Conservation (phyloP, 169 alveolate genomes). For the Besnoitia besnoiti region DNA sequence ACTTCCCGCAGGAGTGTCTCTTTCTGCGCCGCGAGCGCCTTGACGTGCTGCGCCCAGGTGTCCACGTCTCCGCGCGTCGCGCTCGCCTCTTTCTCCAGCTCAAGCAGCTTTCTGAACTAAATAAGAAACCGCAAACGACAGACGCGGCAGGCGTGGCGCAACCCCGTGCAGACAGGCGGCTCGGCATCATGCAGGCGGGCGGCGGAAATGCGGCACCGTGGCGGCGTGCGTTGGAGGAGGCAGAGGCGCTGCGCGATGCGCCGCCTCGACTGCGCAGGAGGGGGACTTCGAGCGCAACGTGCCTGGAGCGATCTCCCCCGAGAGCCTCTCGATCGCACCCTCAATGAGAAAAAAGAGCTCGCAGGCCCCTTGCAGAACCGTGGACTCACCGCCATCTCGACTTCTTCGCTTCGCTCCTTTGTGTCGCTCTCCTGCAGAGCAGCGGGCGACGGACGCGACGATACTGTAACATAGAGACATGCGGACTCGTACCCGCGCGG, state of each 20-base stretch:
- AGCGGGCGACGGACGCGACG: too few relatives aligned
- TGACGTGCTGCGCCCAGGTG: slow-evolving; percentile 30
- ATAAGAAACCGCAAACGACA: not conserved
- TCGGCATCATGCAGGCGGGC: too few relatives aligned
- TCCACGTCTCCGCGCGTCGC: not conserved
- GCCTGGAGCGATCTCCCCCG: too few relatives aligned
- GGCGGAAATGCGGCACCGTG: too few relatives aligned
- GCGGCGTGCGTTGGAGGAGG: too few relatives aligned
- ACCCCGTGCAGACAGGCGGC: too few relatives aligned
- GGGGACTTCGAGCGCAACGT: too few relatives aligned
- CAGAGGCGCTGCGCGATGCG: too few relatives aligned
- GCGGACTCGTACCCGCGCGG: too few relatives aligned
- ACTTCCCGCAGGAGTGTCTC: not conserved
- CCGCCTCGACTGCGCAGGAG: too few relatives aligned
- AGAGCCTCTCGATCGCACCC: not conserved
- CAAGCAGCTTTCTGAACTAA: not conserved
- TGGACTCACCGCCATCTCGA: slow-evolving; percentile 19
- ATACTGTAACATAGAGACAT: too few relatives aligned
- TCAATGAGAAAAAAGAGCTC: not conserved
- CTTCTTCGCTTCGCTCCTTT: slow-evolving; percentile 15
- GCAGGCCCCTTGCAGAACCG: not conserved
- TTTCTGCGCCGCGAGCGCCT: not conserved
- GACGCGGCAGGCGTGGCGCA: too few relatives aligned
- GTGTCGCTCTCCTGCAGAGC: slow-evolving; percentile 22
- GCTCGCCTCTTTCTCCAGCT: not conserved